Conservation (phyloP, 2,329 filamentous ascomycete genomes). For the Onygenales sp. region DNA sequence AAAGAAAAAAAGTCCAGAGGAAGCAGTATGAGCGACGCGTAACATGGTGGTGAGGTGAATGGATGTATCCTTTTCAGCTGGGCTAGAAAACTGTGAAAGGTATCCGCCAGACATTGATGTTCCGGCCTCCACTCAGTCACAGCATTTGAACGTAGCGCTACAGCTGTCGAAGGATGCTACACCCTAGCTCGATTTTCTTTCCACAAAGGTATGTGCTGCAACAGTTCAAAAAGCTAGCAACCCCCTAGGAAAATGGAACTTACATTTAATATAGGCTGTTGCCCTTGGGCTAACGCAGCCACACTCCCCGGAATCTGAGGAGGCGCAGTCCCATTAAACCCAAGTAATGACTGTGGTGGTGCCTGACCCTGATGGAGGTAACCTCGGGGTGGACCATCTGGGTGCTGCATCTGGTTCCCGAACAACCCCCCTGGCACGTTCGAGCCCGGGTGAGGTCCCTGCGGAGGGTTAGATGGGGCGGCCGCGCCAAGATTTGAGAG, state of each 20-base stretch:
- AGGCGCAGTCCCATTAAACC: slow-evolving; percentile 33
- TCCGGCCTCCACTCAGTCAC: too few relatives aligned
- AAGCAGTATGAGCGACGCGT: too few relatives aligned
- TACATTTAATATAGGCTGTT: slow-evolving; percentile 70
- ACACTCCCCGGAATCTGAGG: slow-evolving; percentile 41
- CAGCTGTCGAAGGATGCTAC: too few relatives aligned
- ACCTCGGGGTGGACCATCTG: slow-evolving; percentile 44
- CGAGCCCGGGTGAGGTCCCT: slow-evolving; percentile 48
- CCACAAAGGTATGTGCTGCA: not conserved
- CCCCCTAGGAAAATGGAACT: slow-evolving; percentile 20
- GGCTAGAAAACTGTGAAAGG: not conserved
- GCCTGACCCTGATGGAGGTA: slow-evolving; percentile 54
- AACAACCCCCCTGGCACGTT: slow-evolving; percentile 57
- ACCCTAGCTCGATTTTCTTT: not conserved
- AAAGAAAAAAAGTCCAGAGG: too few relatives aligned
- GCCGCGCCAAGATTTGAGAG: slow-evolving; percentile 63
- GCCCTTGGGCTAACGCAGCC: slow-evolving; percentile 60
- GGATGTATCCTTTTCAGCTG: not conserved
- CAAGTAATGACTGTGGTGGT: slow-evolving; percentile 44
- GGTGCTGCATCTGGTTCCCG: slow-evolving; percentile 55
- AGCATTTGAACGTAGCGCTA: too few relatives aligned
- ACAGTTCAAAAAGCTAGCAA: not conserved
- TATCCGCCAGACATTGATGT: too few relatives aligned
- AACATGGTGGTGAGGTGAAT: not conserved
- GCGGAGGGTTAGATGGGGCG: slow-evolving; percentile 43